Conservation (phyloP, 495 filamentous ascomycete species). For the Penicillium paradoxum region DNA sequence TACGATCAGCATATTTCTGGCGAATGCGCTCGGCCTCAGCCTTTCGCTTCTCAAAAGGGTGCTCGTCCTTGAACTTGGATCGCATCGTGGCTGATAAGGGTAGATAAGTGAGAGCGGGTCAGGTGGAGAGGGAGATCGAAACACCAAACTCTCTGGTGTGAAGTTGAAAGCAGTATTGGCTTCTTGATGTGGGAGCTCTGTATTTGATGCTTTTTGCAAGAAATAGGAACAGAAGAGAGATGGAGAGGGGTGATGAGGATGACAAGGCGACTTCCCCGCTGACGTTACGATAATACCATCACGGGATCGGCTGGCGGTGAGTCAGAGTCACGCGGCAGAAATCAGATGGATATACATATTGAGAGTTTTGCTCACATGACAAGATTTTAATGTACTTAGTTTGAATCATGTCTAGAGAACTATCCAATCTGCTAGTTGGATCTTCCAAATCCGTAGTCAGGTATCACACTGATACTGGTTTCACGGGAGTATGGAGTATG, state of each 20-base stretch:
- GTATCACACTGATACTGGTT: too few relatives aligned
- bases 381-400: too few relatives aligned
- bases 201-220: slow-evolving; percentile 6
- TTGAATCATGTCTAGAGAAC: too few relatives aligned
- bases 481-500: too few relatives aligned
- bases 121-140: slow-evolving; percentile 11
- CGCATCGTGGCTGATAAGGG: slow-evolving; percentile 62
- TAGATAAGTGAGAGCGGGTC: slow-evolving; percentile 28
- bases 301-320: slow-evolving; percentile 35
- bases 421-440: too few relatives aligned
- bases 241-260: slow-evolving; percentile 17
- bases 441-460: too few relatives aligned
- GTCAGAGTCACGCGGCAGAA: slow-evolving; percentile 17
- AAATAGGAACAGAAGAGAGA: slow-evolving; percentile 13
- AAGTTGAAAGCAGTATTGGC: slow-evolving; percentile 5
- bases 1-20: slow-evolving; percentile 97
- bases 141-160: slow-evolving; percentile 2
- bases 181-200: neutral
- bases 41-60: slow-evolving; percentile 98
- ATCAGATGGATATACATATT: slow-evolving; percentile 2
- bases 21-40: slow-evolving; percentile 98
- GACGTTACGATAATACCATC: slow-evolving; percentile 30
- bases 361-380: slow-evolving; percentile 13
- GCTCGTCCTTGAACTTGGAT: slow-evolving; percentile 99
- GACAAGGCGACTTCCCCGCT: slow-evolving; percentile 32